These are phyloP conservation scores for Solanum rostratum DNA, from an alignment of 257 asterid species.

Conservation along the genomic window DNA sequence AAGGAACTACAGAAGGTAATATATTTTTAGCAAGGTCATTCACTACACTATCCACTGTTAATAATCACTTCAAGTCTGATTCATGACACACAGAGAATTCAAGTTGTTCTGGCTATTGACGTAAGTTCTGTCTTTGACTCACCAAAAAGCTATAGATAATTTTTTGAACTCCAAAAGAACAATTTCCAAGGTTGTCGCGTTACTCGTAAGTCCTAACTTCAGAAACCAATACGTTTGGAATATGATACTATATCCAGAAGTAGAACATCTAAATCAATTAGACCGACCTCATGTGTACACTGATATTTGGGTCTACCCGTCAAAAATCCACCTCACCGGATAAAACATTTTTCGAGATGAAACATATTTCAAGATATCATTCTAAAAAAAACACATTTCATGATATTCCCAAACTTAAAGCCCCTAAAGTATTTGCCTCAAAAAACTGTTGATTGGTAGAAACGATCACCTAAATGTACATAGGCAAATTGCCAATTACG, in stretches of 20 bases:
- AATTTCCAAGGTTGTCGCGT: not conserved
- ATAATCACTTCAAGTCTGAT: not conserved
- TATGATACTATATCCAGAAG: not conserved
- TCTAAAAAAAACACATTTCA: not conserved
- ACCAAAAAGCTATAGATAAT: not conserved
- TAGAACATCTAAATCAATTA: not conserved
- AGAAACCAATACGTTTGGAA: not conserved
- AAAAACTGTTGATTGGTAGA: not conserved
- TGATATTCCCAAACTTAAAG: not conserved
- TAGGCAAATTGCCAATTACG: not conserved
- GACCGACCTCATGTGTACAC: not conserved
- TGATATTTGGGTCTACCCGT: not conserved
- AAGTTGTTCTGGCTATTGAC: not conserved
- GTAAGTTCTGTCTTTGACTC: not conserved
- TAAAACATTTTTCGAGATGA: not conserved
- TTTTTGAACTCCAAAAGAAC: not conserved
- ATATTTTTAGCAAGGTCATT: not conserved
- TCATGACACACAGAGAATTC: not conserved
- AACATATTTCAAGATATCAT: not conserved
- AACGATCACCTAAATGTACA: not conserved
- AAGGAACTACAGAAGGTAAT: not conserved
- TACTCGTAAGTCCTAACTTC: not conserved
- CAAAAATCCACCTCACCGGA: not conserved
- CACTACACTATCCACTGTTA: not conserved
- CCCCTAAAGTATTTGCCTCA: not conserved